Evolutionary conservation across 495 filamentous ascomycete genomes (phyloP).

Genomic region (Bacidia rubella): DNA sequence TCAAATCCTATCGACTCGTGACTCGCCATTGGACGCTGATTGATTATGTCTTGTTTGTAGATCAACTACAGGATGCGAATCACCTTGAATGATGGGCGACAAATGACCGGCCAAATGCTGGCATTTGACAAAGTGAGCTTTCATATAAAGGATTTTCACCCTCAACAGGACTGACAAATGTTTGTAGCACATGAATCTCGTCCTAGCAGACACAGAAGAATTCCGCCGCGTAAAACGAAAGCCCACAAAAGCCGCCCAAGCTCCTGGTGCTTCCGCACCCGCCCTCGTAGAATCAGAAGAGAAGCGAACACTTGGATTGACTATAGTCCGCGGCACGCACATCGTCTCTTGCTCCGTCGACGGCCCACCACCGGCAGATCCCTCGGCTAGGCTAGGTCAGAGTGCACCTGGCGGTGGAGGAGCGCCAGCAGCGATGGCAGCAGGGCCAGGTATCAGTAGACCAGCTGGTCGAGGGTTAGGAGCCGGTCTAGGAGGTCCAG

Average conservation of each 20-base stretch:
- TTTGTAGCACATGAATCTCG: conserved; percentile 91
- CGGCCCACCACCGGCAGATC: conserved; percentile 90
- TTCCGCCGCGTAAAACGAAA: conserved; percentile 91
- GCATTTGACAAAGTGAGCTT: conserved; percentile 82
- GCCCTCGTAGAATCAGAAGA: conserved; percentile 78
- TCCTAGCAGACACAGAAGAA: conserved; percentile 97
- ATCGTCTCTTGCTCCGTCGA: conserved; percentile 93
- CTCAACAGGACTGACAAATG: not conserved
- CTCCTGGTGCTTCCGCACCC: conserved; percentile 45
- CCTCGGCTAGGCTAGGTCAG: conserved; percentile 74
- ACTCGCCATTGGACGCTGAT: not conserved
- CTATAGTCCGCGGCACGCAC: conserved; percentile 84
- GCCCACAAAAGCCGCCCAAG: conserved; percentile 53
- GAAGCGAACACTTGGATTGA: conserved; percentile 88
- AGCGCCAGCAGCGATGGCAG: conserved; percentile 47
- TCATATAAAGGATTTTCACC: not conserved
- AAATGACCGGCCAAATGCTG: conserved; percentile 94
- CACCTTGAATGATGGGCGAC: conserved; percentile 86
- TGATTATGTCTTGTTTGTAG: too few relatives aligned
- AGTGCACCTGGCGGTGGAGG: conserved; percentile 52
- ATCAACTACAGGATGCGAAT: conserved; percentile 99
- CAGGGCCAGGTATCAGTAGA: conserved; percentile 82
- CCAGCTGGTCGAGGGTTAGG: conserved; percentile 87
- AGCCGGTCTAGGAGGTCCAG: conserved; percentile 75
- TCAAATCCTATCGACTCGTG: too few relatives aligned